These are phyloP conservation scores for Apiospora malaysiana DNA, from an alignment of 2,329 filamentous ascomycete genomes.

Conservation along the genomic window DNA sequence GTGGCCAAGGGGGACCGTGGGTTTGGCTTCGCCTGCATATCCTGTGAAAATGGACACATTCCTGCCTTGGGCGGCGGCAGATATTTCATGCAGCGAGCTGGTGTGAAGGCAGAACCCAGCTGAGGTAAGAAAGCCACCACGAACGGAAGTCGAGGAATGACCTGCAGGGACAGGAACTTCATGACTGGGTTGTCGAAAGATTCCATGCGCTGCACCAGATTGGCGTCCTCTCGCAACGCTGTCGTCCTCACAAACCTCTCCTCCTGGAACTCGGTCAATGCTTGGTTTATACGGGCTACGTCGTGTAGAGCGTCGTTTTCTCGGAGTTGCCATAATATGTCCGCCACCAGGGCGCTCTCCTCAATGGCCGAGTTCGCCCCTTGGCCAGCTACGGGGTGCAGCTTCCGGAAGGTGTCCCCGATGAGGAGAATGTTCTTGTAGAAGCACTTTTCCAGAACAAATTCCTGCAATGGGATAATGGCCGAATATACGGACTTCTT, in stretches of 20 bases:
- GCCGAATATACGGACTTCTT: not conserved
- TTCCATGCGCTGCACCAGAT: not conserved
- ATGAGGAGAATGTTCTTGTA: constrained; percentile 2
- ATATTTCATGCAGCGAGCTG: not conserved
- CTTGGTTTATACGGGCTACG: not conserved
- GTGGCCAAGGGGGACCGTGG: not conserved
- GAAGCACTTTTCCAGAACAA: not conserved
- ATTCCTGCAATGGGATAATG: not conserved
- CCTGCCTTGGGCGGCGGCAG: not conserved
- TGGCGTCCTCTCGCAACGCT: not conserved
- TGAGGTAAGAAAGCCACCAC: not conserved
- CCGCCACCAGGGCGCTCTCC: not conserved
- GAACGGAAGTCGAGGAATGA: not conserved
- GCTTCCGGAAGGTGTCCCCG: not conserved
- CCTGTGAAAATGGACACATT: not conserved
- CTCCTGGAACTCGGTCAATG: not conserved
- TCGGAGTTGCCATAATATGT: not conserved
- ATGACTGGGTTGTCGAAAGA: not conserved
- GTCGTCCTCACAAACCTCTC: not conserved
- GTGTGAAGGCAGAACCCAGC: not conserved
- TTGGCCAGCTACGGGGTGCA: not conserved
- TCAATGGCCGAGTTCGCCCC: not conserved
- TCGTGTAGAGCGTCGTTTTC: not conserved
- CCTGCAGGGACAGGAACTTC: not conserved
- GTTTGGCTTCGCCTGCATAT: not conserved